These are phyloP conservation scores for Domatiomyces catenatus DNA, from an alignment of 2,329 filamentous ascomycete species.

Conservation along the genomic window DNA sequence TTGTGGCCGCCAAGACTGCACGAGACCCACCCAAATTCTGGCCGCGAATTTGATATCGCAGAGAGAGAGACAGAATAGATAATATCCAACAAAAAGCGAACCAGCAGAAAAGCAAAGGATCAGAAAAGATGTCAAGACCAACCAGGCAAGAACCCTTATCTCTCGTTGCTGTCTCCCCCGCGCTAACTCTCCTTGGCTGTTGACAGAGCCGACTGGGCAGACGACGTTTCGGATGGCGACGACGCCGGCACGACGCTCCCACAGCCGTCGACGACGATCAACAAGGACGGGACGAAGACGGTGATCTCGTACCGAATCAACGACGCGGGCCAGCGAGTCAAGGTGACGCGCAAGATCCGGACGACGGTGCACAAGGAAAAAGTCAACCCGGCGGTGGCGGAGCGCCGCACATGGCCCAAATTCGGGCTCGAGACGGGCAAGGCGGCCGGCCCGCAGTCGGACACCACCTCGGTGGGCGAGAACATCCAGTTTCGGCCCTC, in stretches of 20 bases:
- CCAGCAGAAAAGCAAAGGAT: no score
- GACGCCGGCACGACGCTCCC: conserved; percentile 77
- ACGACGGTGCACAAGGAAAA: conserved; percentile 80
- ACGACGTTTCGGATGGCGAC: conserved; percentile 53
- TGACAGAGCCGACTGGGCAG: conserved; percentile 16
- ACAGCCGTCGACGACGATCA: conserved; percentile 72
- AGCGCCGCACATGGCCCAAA: conserved; percentile 84
- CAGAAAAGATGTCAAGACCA: not conserved
- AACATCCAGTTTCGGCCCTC: conserved; percentile 95
- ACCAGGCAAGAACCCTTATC: not conserved
- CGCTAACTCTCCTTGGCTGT: conserved; percentile 1
- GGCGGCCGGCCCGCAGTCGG: conserved; percentile 60
- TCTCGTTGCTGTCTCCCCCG: not conserved
- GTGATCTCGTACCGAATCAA: conserved; percentile 80
- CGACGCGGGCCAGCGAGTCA: conserved; percentile 89
- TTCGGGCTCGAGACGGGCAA: conserved; percentile 86
- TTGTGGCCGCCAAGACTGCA: not conserved
- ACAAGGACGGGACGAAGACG: conserved; percentile 98
- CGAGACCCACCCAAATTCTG: not conserved
- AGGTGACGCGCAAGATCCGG: conserved; percentile 90
- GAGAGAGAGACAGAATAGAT: not conserved
- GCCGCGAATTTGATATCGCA: not conserved
- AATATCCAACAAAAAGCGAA: not conserved
- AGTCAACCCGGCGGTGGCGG: conserved; percentile 91
- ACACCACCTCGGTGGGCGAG: conserved; percentile 88